Base-by-base conservation (phyloP, 2,329 filamentous ascomycete genomes). In the Cryphonectria radicalis region DNA sequence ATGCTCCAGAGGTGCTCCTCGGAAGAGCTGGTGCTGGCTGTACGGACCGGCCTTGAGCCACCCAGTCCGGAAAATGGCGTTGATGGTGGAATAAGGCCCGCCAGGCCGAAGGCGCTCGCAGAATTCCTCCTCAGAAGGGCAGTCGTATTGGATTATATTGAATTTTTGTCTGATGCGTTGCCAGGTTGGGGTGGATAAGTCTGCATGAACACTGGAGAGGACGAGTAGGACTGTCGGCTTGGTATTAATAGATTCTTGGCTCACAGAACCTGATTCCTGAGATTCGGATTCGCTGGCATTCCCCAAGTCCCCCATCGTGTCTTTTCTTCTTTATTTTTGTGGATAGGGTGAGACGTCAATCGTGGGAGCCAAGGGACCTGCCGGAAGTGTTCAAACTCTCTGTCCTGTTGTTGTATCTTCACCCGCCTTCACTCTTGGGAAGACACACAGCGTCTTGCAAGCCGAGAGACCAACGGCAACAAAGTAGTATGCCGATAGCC, bases 1-100 rank as follows among this genome's bases (percentile, higher is more conserved):
- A 32, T 69, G 72, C 10, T 66, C 72, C 19, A 77, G 69, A 10
- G 75, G 67, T 28, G 72, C 69, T 8, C 74, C 76, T 46, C 72
- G 73, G 73, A 76, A 80, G n/a, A 77, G 72, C 37, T 66, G 70
- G 71, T 79, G 78, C 10, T 73, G 66, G 50, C 77, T 76, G 57
- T 74, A 79, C 11, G 73, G 74, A 32, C 78, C 78, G 40, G 76
- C 77, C 71, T 80, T 79, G 43, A 77, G 75, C 78, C 78, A 80
- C 11, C 78, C 78, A 19, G 75, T 77, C 25, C 78, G 75, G 25
- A 79, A 64, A 42, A 80, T 79, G 63, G 78, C 78, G 28, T 73
- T 67, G 68, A 80, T 76, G 6, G 75, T 71, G 25, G 74, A 73
- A 70, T 79, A 79, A 19, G 72, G 64, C 14, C 77, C 77, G 22